phyloP scores from a whole-genome alignment of 768 basidiomycete species.

The Termitomyces titanicus region DNA sequence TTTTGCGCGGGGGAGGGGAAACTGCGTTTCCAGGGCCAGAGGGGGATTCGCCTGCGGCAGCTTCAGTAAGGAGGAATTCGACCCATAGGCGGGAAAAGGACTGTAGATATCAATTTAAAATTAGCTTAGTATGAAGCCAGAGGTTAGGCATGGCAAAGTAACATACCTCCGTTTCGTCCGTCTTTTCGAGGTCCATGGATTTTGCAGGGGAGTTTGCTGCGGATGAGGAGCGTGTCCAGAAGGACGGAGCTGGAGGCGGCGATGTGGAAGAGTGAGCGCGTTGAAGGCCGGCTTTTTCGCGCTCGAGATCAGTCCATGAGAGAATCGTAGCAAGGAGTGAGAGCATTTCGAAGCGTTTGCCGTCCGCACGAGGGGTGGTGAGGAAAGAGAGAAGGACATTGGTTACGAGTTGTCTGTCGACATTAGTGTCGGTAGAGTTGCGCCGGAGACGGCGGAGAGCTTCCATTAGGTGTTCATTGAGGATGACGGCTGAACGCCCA shows the following conservation, averaged over 20 bases:
- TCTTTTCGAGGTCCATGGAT: conserved; percentile 64
- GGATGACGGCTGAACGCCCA: conserved; percentile 73
- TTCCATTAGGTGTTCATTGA: conserved; percentile 97
- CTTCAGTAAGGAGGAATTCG: conserved; percentile 95
- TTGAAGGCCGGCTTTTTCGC: conserved; percentile 87
- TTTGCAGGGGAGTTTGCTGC: conserved; percentile 32
- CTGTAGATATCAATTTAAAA: conserved; percentile 46
- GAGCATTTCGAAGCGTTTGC: conserved; percentile 97
- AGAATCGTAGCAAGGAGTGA: conserved; percentile 83
- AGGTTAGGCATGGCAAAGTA: neutral
- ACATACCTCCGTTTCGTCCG: conserved; percentile 80
- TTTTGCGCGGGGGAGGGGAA: conserved; percentile 8
- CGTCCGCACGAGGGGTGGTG: conserved; percentile 83
- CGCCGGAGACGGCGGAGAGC: conserved; percentile 92
- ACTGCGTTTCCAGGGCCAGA: conserved; percentile 11
- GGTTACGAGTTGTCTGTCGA: conserved; percentile 90
- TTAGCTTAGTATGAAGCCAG: too few species aligned
- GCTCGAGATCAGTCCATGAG: conserved; percentile 89
- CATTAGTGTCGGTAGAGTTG: conserved; percentile 84
- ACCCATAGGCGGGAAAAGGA: conserved; percentile 98
- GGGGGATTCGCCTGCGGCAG: conserved; percentile 43
- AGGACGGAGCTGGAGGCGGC: conserved; percentile 16
- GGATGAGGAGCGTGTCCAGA: conserved; percentile 16
- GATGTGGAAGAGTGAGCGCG: conserved; percentile 32
- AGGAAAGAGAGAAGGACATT: conserved; percentile 92